Conservation (phyloP, 495 filamentous ascomycete genomes). For the Paragyromitra xinjiangensis region DNA sequence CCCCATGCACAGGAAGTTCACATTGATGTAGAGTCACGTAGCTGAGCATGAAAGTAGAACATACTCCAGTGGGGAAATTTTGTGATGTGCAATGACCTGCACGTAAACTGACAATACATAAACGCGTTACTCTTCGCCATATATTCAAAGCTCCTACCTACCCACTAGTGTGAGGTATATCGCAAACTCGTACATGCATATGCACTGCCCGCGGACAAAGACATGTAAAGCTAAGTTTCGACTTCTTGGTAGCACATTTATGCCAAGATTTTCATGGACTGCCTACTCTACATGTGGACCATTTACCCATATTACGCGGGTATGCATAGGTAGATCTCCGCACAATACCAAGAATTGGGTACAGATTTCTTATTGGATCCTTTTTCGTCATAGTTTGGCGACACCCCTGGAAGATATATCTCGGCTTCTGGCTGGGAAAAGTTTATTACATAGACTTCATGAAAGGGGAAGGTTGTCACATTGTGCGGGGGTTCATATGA, state of each 20-base stretch:
- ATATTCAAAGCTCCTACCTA: constrained; percentile 1
- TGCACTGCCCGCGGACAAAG: constrained; percentile 7
- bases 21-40: not conserved
- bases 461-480: not conserved
- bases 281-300: not conserved
- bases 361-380: not conserved
- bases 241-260: not conserved
- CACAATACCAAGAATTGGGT: constrained; percentile 5
- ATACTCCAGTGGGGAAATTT: not conserved
- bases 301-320: constrained; percentile 21
- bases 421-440: not conserved
- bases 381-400: not conserved
- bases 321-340: constrained; percentile 24
- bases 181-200: constrained; percentile 16
- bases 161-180: constrained; percentile 14
- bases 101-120: not conserved
- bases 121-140: not conserved
- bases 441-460: not conserved
- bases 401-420: not conserved
- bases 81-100: not conserved
- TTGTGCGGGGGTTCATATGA: not conserved
- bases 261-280: not conserved
- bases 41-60: not conserved
- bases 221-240: not conserved
- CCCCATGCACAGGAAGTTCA: not conserved